Conservation (phyloP, 306 rosid genomes). For the Clitoria ternatea region DNA sequence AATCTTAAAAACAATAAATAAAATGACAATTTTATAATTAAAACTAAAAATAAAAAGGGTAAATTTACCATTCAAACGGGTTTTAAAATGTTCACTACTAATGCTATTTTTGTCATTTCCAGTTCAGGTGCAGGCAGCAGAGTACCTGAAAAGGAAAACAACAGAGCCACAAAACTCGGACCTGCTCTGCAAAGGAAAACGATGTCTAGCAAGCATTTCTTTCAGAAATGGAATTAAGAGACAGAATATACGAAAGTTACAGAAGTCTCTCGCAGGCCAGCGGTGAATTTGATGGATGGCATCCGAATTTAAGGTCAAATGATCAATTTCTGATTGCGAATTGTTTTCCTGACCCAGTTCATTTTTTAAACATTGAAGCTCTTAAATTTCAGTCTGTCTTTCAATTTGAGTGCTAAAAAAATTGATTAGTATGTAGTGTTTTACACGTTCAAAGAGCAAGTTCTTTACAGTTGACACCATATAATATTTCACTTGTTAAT, state of each 20-base stretch:
- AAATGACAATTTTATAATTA: no score
- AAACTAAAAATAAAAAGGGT: no score
- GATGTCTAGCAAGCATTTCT: constrained; percentile 55
- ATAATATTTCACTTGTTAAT: constrained; percentile 5
- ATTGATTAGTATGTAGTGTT: constrained; percentile 16
- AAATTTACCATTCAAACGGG: no score
- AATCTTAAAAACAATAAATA: no score
- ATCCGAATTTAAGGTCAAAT: constrained; percentile 30
- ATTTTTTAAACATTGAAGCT: neutral
- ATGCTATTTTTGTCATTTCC: constrained; percentile 32
- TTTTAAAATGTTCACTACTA: constrained; percentile 20
- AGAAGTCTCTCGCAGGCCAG: constrained; percentile 32
- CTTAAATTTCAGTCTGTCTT: constrained; percentile 8
- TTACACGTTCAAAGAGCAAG: neutral
- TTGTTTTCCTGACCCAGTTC: neutral
- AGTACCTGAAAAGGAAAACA: constrained; percentile 60
- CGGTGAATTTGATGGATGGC: constrained; percentile 12
- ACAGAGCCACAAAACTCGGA: constrained; percentile 25
- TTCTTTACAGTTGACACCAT: neutral
- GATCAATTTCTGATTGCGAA: neutral
- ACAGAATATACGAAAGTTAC: constrained; percentile 53
- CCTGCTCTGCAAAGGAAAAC: constrained; percentile 31
- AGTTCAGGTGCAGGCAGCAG: constrained; percentile 76
- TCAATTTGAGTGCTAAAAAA: constrained; percentile 11
- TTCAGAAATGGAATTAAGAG: constrained; percentile 67